Percentiles rank a stretch among this genome's conserved stretches.
Evolutionary conservation across 177 flowering plant genomes (phyloP).

Genomic region (Vitis hybrid): DNA sequence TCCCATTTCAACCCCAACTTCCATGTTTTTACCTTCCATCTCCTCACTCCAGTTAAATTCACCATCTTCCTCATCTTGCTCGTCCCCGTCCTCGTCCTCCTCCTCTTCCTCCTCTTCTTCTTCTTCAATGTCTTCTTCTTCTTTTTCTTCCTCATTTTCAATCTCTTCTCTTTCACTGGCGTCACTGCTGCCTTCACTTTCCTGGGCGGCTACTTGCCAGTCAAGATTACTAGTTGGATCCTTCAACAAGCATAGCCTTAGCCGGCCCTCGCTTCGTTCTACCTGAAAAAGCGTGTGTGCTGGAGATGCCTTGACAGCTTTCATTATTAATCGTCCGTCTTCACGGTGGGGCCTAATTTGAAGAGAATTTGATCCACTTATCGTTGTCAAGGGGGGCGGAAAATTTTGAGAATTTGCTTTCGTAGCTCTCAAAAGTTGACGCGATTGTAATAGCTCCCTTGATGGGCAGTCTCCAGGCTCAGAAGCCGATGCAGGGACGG

Average conservation of each 20-base stretch:
- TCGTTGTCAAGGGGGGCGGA: slow-evolving; percentile 84
- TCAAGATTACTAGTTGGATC: slow-evolving; percentile 13
- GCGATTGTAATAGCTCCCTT: slow-evolving; percentile 12
- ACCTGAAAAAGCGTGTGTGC: slow-evolving; percentile 38
- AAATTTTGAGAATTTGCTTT: slow-evolving; percentile 26
- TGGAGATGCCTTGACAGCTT: slow-evolving; percentile 43
- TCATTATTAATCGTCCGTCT: slow-evolving; percentile 59
- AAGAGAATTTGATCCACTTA: slow-evolving; percentile 45
- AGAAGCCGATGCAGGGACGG: slow-evolving; percentile 20
- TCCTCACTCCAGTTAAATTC: slow-evolving; percentile 6
- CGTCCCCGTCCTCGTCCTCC: slow-evolving; percentile 16
- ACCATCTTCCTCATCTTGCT: neutral
- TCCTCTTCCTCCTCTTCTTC: slow-evolving; percentile 10
- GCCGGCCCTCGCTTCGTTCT: slow-evolving; percentile 69
- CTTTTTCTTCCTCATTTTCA: slow-evolving; percentile 7
- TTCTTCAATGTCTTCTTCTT: slow-evolving; percentile 10
- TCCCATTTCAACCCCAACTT: slow-evolving; percentile 30
- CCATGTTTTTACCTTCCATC: slow-evolving; percentile 11
- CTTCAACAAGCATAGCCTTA: slow-evolving; percentile 38
- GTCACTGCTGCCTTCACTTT: slow-evolving; percentile 6
- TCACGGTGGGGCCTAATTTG: slow-evolving; percentile 50
- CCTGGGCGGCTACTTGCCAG: slow-evolving; percentile 1
- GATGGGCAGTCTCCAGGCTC: slow-evolving; percentile 10
- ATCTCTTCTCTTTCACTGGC: slow-evolving; percentile 10
- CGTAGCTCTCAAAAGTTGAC: slow-evolving; percentile 6